These are phyloP conservation scores for Tolypocladium ovalisporum DNA, from an alignment of 2,329 filamentous ascomycete genomes.

Conservation along the genomic window DNA sequence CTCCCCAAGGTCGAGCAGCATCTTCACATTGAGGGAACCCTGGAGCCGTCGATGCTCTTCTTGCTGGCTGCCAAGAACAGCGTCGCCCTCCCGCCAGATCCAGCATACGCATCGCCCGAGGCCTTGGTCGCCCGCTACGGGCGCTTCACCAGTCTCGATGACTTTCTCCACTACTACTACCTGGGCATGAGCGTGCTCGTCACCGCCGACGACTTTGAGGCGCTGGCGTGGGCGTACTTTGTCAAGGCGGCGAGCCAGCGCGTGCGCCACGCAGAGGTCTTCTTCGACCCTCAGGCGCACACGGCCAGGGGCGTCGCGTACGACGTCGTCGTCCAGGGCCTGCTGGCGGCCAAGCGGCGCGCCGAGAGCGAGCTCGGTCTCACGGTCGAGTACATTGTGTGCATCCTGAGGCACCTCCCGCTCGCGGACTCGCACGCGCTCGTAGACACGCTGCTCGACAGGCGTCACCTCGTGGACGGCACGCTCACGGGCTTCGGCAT, in stretches of 20 bases:
- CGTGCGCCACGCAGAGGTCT: slow-evolving; percentile 64
- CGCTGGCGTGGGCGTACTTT: slow-evolving; percentile 64
- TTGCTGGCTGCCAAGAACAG: slow-evolving; percentile 55
- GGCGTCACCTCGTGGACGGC: slow-evolving; percentile 30
- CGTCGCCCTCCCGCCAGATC: slow-evolving; percentile 50
- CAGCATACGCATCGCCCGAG: slow-evolving; percentile 50
- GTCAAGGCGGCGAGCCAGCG: slow-evolving; percentile 49
- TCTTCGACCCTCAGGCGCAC: slow-evolving; percentile 75
- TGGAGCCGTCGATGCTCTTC: slow-evolving; percentile 62
- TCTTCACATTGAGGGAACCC: slow-evolving; percentile 67
- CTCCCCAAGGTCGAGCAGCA: slow-evolving; percentile 78
- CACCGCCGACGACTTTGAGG: slow-evolving; percentile 57
- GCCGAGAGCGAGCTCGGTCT: slow-evolving; percentile 53
- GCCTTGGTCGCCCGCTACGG: slow-evolving; percentile 53
- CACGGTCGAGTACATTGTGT: slow-evolving; percentile 56
- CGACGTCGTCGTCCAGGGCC: slow-evolving; percentile 52
- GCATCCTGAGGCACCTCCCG: slow-evolving; percentile 61
- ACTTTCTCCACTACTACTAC: slow-evolving; percentile 70
- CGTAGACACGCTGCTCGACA: slow-evolving; percentile 16
- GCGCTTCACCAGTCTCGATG: slow-evolving; percentile 59
- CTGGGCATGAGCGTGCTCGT: slow-evolving; percentile 62
- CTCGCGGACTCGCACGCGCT: slow-evolving; percentile 39
- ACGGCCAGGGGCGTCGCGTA: slow-evolving; percentile 51
- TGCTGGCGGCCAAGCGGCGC: slow-evolving; percentile 45
- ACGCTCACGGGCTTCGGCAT: slow-evolving; percentile 54